Evolutionary conservation across 1,284 basidiomycete species (phyloP).

Genomic region (Ceratobasidium sp.): DNA sequence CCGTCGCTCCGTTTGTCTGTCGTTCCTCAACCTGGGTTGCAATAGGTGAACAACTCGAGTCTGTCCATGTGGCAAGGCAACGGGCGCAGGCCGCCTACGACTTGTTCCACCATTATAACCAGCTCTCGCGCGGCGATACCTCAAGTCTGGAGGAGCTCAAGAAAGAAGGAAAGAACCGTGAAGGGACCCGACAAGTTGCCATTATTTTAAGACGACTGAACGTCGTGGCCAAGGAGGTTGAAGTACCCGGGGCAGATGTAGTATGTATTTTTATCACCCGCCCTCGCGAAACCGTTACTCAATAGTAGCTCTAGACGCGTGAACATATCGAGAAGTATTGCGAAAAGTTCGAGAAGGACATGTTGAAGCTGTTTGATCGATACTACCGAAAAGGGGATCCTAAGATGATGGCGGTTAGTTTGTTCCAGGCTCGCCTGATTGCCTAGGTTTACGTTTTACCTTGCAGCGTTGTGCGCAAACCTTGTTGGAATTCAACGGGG

Average conservation of each 20-base stretch:
- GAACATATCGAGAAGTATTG: constrained; percentile 95
- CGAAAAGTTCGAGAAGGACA: constrained; percentile 99
- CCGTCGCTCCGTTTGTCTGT: background rate
- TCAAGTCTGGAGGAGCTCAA: constrained; percentile 79
- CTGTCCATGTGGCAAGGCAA: constrained; percentile 90
- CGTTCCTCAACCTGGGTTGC: constrained; percentile 39
- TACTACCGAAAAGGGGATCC: constrained; percentile 97
- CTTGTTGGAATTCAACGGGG: constrained; percentile 97
- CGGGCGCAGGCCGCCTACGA: constrained; percentile 94
- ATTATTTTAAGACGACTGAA: constrained; percentile 88
- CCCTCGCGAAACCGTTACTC: background rate
- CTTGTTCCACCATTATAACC: constrained; percentile 95
- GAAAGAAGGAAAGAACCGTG: constrained; percentile 77
- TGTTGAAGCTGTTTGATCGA: constrained; percentile 94
- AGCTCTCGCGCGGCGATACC: constrained; percentile 88
- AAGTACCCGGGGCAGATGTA: constrained; percentile 82
- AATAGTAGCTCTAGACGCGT: constrained; percentile 64
- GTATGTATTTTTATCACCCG: constrained; percentile 58
- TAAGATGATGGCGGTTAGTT: constrained; percentile 95
- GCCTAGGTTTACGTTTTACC: constrained; percentile 1
- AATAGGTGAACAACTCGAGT: constrained; percentile 93
- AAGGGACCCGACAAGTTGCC: constrained; percentile 89
- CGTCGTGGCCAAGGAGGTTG: constrained; percentile 92
- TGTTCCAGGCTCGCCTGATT: constrained; percentile 3
- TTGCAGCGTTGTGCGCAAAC: constrained; percentile 94